Percentiles rank a stretch among this genome's conserved stretches.
These are phyloP conservation scores for Trichosporon ovoides DNA, from an alignment of 1,284 basidiomycete genomes.

Conservation along the genomic window DNA sequence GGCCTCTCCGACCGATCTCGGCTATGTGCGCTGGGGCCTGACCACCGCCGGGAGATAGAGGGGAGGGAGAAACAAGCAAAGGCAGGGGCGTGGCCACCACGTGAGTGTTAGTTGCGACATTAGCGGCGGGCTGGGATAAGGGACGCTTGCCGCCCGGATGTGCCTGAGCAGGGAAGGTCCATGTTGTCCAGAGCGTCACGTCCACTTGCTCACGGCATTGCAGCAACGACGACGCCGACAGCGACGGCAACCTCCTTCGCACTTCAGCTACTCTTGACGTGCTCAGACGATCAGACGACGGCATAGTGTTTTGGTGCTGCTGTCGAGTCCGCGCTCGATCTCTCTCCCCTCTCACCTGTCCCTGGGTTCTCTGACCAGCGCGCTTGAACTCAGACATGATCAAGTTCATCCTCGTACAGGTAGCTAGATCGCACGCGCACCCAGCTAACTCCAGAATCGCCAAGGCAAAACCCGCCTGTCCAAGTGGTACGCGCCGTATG, in stretches of 20 bases:
- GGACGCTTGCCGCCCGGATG: not conserved
- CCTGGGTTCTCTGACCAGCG: not conserved
- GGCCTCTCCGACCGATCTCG: conserved; percentile 5
- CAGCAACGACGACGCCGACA: conserved; percentile 2
- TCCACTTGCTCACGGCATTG: not conserved
- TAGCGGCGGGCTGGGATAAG: not conserved
- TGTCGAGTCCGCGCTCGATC: no score
- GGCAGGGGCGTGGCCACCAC: not conserved
- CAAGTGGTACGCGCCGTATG: conserved; percentile 95
- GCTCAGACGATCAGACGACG: no score
- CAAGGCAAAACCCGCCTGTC: conserved; percentile 96
- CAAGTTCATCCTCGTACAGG: conserved; percentile 88
- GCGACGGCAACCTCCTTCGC: not conserved
- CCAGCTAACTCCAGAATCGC: conserved; percentile 62
- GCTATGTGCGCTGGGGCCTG: not conserved
- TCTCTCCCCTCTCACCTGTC: not conserved
- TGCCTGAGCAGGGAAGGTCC: not conserved
- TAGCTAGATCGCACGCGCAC: conserved; percentile 34
- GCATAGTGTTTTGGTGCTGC: no score
- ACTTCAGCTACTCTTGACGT: no score
- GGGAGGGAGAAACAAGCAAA: not conserved
- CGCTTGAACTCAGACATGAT: conserved; percentile 58
- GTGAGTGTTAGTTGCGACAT: no score
- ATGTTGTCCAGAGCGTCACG: not conserved
- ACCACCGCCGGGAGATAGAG: not conserved